These are phyloP conservation scores for Colletotrichum viniferum DNA, from an alignment of 2,329 filamentous ascomycete genomes.

Conservation along the genomic window DNA sequence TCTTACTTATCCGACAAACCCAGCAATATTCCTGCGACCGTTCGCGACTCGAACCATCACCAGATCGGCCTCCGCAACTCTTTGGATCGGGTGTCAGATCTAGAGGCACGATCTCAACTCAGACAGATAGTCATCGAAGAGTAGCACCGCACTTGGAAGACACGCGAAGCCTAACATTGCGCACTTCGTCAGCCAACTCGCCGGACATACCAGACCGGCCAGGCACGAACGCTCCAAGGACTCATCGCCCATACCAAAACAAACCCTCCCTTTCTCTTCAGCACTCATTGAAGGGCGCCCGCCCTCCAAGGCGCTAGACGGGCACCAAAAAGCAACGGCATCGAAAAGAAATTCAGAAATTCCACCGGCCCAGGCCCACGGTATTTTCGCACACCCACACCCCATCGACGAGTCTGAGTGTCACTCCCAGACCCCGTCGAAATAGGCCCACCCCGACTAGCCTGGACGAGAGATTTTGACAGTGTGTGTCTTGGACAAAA, in stretches of 20 bases:
- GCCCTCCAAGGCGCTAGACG: constrained; percentile 10
- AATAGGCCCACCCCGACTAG: constrained; percentile 4
- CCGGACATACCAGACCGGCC: neutral
- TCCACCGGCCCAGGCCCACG: constrained; percentile 13
- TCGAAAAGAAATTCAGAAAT: constrained; percentile 19
- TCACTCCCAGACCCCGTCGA: constrained; percentile 13
- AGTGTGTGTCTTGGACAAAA: constrained; percentile 16
- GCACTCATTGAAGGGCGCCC: constrained; percentile 5
- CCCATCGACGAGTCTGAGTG: neutral
- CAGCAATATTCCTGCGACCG: neutral
- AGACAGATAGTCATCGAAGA: neutral
- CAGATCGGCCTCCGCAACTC: neutral
- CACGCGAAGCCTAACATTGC: neutral
- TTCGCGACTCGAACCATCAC: neutral
- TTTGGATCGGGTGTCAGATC: neutral
- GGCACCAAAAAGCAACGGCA: constrained; percentile 20
- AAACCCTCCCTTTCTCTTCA: neutral
- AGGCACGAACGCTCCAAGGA: neutral
- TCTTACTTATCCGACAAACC: neutral
- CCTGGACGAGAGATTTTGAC: constrained; percentile 13
- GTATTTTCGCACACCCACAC: constrained; percentile 10
- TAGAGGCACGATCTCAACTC: neutral
- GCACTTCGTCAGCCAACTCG: neutral
- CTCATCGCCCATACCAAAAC: neutral
- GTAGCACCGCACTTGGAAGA: neutral